Conservation (phyloP, 805 yeast species). For the Candida lessepsii region DNA sequence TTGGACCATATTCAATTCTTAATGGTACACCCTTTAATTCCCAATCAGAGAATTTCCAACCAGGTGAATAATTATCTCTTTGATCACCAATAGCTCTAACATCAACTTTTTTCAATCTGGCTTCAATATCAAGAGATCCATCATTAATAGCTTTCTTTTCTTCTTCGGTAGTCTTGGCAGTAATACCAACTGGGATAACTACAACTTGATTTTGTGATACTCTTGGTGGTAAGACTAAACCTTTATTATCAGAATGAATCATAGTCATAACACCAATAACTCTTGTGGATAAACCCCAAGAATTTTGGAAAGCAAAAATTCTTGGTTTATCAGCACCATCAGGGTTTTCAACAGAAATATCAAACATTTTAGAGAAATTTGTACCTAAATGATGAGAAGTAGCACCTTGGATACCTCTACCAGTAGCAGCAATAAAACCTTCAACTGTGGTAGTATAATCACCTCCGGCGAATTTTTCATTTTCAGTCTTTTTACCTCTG, state of each 20-base stretch:
- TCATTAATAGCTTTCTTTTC: conserved; percentile 65
- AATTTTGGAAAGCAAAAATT: conserved; percentile 89
- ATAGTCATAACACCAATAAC: conserved; percentile 99
- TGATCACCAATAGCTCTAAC: conserved; percentile 82
- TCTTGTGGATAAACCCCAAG: conserved; percentile 99
- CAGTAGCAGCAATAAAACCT: conserved; percentile 96
- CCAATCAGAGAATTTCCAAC: conserved; percentile 98
- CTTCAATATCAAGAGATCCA: conserved; percentile 71
- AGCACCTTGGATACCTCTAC: conserved; percentile 99
- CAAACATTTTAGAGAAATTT: conserved; percentile 98
- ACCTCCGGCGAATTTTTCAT: conserved; percentile 99
- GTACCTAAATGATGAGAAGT: conserved; percentile 98
- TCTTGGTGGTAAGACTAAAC: conserved; percentile 95
- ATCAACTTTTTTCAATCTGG: conserved; percentile 54
- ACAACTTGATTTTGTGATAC: conserved; percentile 92
- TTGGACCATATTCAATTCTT: conserved; percentile 95
- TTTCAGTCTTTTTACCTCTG: conserved; percentile 93
- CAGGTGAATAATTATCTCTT: conserved; percentile 94
- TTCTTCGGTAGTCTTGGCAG: conserved; percentile 79
- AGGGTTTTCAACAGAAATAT: conserved; percentile 93
- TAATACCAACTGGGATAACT: conserved; percentile 92
- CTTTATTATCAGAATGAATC: conserved; percentile 98
- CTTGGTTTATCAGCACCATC: conserved; percentile 85
- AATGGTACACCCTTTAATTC: conserved; percentile 95
- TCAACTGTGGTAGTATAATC: conserved; percentile 92